Evolutionary conservation across 2,329 filamentous ascomycete genomes (phyloP).

Genomic region (Diplodia seriata): DNA sequence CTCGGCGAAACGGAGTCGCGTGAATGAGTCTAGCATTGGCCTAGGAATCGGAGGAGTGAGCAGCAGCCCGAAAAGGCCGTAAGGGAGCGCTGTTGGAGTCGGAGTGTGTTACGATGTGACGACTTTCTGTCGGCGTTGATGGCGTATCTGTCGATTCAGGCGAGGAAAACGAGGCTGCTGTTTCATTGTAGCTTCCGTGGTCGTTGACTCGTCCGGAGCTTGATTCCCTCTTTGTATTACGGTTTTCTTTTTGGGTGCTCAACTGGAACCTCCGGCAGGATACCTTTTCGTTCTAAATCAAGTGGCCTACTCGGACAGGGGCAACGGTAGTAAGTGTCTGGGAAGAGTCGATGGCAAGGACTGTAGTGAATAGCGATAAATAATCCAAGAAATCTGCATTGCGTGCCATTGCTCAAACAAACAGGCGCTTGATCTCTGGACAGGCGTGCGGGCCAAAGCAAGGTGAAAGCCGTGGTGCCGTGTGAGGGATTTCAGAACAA

Average conservation of each 20-base stretch:
- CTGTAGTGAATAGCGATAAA: conserved; percentile 24
- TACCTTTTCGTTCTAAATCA: conserved; percentile 5
- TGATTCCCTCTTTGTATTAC: conserved; percentile 15
- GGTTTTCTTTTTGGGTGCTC: background rate
- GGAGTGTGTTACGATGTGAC: conserved; percentile 10
- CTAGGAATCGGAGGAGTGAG: conserved; percentile 60
- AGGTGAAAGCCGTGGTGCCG: background rate
- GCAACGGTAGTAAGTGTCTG: background rate
- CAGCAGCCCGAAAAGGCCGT: conserved; percentile 24
- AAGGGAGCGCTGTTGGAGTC: background rate
- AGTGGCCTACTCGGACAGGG: background rate
- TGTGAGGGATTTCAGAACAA: background rate
- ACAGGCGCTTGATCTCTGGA: background rate
- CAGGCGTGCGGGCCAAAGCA: background rate
- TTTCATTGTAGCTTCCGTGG: background rate
- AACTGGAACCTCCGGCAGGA: background rate
- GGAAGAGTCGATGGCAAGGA: background rate
- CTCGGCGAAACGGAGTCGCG: conserved; percentile 59
- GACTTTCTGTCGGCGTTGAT: conserved; percentile 12
- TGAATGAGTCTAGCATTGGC: conserved; percentile 57
- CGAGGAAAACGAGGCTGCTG: background rate
- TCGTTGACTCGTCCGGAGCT: background rate
- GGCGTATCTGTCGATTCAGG: conserved; percentile 12
- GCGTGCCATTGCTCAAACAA: conserved; percentile 8
- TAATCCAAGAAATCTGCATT: conserved; percentile 12